Base-by-base conservation (phyloP, 2,329 filamentous ascomycete genomes). In the Dothidotthia symphoricarpi region DNA sequence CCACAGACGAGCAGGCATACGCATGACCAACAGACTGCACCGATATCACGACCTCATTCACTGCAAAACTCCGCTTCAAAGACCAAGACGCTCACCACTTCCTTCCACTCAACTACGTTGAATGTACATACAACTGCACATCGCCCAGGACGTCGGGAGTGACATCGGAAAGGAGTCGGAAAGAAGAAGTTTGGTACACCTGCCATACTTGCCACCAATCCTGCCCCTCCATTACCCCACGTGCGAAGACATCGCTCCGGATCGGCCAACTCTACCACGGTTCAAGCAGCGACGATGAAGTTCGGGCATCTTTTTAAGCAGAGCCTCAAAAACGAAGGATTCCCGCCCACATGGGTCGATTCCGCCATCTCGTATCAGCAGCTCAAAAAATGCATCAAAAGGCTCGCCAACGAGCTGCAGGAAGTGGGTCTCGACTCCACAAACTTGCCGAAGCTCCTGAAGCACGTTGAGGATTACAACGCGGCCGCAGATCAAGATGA, bases 371-470 rank as follows among this genome's bases (percentile, higher is more conserved):
- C 86, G 3, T 95, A 95, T 64, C 78, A 83, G 29, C 80, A 88
- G 65, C 77, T 95, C 39, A 95, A 95, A 69, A 95, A 94, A 71
- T 87, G 86, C 67, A 83, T 95, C 61, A 91, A 90, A 61, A 83
- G 83, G 60, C 83, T 94, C 33, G 80, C 83, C 49, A 70, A 72
- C 34, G 87, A 95, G 70, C 75, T 95, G 35, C 70, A 75, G 27
- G 75, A 76, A 24, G 70, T 91, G 11, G 88, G 88, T 6, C 78
- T 94, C 19, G 84, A 87, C 48, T 78, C 79, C 4, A 76, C 83
- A 8, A 88, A 84, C 2, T 70, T 94, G 38, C 75, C 80, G 31
- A 76, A 78, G 40, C 74, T 93, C 17, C 73, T 86, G 37, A 73
- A 56, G 64, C 71, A 63, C 27, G 63, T 66, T 29, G 64, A 67